phyloP scores from a whole-genome alignment of 192 early-diverging fungal genomes.

The Backusella australiensis region DNA sequence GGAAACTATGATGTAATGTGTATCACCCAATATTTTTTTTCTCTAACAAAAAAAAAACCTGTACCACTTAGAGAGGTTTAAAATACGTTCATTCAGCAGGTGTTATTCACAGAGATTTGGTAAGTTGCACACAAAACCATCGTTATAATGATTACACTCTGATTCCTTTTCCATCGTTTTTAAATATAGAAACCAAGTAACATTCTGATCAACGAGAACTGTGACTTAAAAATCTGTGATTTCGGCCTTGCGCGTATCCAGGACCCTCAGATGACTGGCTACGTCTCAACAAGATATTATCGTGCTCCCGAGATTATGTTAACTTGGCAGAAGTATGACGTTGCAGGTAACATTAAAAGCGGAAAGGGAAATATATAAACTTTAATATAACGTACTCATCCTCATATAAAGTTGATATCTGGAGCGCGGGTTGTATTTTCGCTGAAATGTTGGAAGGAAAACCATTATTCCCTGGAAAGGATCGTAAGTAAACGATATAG shows the following conservation, averaged over 20 bases:
- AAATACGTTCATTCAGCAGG: slow-evolving; percentile 95
- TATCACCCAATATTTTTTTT: not conserved
- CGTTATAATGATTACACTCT: not conserved
- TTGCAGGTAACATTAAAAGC: slow-evolving; percentile 47
- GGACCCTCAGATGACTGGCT: slow-evolving; percentile 95
- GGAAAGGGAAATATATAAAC: not conserved
- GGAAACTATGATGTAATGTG: slow-evolving; percentile 26
- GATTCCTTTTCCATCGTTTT: not conserved
- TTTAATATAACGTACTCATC: not conserved
- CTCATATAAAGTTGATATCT: slow-evolving; percentile 71
- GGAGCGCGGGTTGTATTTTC: slow-evolving; percentile 93
- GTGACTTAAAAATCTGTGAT: slow-evolving; percentile 98
- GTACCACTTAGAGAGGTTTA: slow-evolving; percentile 59
- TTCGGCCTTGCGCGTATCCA: slow-evolving; percentile 94
- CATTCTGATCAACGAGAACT: slow-evolving; percentile 96
- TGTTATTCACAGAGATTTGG: slow-evolving; percentile 91
- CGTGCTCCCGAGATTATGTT: slow-evolving; percentile 98
- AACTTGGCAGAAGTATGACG: slow-evolving; percentile 95
- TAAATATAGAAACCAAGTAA: slow-evolving; percentile 85
- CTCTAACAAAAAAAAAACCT: slow-evolving; percentile 10
- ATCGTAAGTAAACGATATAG: slow-evolving; percentile 56
- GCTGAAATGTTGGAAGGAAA: slow-evolving; percentile 95
- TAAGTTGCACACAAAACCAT: slow-evolving; percentile 24
- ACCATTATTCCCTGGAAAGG: slow-evolving; percentile 92
- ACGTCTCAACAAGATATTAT: slow-evolving; percentile 96